These are phyloP conservation scores for Rhododendron ferrugineum DNA, from an alignment of 148 eudicot genomes.

Conservation along the genomic window DNA sequence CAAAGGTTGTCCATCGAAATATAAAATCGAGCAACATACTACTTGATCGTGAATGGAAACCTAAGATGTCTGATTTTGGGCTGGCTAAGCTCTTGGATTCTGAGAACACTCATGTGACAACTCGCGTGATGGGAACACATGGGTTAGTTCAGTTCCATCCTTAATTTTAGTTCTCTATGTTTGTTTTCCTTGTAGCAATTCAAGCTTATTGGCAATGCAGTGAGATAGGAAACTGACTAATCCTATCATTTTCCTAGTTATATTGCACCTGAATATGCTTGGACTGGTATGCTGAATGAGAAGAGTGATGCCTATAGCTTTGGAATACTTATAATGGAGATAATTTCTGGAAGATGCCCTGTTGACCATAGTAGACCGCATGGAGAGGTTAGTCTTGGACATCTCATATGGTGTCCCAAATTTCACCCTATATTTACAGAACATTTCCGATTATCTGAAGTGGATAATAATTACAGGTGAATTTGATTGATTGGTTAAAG, in stretches of 20 bases:
- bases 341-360: conserved; percentile 65
- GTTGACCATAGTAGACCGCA: conserved; percentile 63
- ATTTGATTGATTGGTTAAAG: conserved; percentile 71
- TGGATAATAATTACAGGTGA: conserved; percentile 37
- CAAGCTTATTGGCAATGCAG: background rate
- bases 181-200: background rate
- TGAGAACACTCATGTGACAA: conserved; percentile 74
- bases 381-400: conserved; percentile 45
- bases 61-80: conserved; percentile 88
- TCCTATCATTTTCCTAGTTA: conserved; percentile 30
- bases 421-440: background rate
- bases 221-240: background rate
- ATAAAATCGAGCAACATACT: conserved; percentile 85
- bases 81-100: conserved; percentile 83
- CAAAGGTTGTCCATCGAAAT: conserved; percentile 90
- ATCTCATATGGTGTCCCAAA: background rate
- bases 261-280: conserved; percentile 78
- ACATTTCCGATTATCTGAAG: background rate
- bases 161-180: background rate
- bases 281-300: conserved; percentile 75
- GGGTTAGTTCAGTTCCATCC: conserved; percentile 44
- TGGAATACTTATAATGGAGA: conserved; percentile 73
- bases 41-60: conserved; percentile 68
- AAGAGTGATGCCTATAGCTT: conserved; percentile 69
- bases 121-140: conserved; percentile 95